These are phyloP conservation scores for Barnettozyma sucrosica DNA, from an alignment of 805 yeast genomes.

Conservation along the genomic window DNA sequence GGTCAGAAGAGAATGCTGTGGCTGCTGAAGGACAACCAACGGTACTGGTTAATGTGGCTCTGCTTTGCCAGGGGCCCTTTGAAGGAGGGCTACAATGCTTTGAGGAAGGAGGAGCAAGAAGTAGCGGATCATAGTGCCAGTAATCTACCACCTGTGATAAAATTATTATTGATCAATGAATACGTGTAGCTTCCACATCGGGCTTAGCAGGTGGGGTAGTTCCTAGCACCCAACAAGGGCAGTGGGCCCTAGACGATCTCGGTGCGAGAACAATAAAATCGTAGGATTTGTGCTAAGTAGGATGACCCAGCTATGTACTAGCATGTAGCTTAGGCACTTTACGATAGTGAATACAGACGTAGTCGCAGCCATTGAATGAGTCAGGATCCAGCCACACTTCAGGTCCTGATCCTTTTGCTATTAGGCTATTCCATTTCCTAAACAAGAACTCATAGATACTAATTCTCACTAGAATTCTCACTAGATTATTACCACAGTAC, in stretches of 20 bases:
- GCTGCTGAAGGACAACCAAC: not conserved
- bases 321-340: too few relatives aligned
- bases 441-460: too few relatives aligned
- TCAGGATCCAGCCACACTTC: too few relatives aligned
- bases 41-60: conserved; percentile 1
- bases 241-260: not conserved
- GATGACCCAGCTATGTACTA: too few relatives aligned
- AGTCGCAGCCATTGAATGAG: too few relatives aligned
- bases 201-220: not conserved
- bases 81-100: not conserved
- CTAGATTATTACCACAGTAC: too few relatives aligned
- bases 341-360: too few relatives aligned
- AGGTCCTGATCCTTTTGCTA: too few relatives aligned
- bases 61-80: conserved; percentile 1
- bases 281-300: too few relatives aligned
- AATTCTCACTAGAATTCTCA: too few relatives aligned
- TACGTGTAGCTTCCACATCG: not conserved
- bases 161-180: not conserved
- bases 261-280: not conserved
- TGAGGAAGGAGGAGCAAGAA: not conserved
- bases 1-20: not conserved
- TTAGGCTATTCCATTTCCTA: too few relatives aligned
- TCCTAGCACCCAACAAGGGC: not conserved
- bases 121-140: not conserved
- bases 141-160: not conserved